These are phyloP conservation scores for Spencermartinsiella europaea DNA, from an alignment of 805 yeast species.

Conservation along the genomic window DNA sequence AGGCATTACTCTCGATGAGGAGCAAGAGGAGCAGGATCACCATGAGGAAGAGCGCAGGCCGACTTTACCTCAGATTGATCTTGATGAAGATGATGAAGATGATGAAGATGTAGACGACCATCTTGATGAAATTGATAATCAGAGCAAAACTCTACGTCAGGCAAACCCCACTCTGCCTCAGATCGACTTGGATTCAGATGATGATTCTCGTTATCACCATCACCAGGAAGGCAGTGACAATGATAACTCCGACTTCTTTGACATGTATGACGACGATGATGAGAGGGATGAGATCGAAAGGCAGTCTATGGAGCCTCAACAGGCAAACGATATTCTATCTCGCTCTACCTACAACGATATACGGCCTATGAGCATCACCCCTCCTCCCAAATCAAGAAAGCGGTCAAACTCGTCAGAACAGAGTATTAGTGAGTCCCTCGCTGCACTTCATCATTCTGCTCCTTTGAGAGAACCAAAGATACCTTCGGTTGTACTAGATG, in stretches of 20 bases:
- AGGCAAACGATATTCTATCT: background rate
- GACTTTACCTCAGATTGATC: background rate
- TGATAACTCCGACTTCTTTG: background rate
- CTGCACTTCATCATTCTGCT: background rate
- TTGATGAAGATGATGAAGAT: background rate
- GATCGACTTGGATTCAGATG: conserved; percentile 1
- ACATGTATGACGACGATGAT: background rate
- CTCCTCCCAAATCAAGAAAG: background rate
- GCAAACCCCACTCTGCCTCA: conserved; percentile 1
- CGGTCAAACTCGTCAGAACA: background rate
- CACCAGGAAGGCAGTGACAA: background rate
- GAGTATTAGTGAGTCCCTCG: background rate
- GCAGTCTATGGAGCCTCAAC: background rate
- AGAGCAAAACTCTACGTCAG: background rate
- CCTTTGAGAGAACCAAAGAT: background rate
- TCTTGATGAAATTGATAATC: background rate
- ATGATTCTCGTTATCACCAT: background rate
- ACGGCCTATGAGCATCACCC: background rate
- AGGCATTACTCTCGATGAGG: background rate
- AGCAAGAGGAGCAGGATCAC: background rate
- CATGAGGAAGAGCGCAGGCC: background rate
- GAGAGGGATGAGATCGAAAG: background rate
- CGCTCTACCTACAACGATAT: background rate
- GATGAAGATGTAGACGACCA: background rate
- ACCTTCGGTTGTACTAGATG: background rate